Evolutionary conservation across 2,329 filamentous ascomycete species (phyloP), one percentile per base, ranked within the genome.

Genomic region (Diplodia seriata): DNA sequence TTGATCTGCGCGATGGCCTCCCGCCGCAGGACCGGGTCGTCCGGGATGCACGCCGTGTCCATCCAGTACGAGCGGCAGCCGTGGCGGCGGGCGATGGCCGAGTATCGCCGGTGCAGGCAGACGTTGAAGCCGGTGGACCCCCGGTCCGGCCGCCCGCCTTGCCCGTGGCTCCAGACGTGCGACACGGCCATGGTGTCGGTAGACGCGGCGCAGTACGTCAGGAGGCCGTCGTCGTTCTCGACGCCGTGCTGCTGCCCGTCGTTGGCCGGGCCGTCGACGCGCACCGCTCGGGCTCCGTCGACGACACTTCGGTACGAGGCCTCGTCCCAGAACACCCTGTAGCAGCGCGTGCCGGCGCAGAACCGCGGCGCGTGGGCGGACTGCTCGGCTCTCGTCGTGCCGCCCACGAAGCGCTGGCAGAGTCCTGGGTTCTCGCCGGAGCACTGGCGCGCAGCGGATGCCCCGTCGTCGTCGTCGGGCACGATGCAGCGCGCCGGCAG

Each of bases 121-220:
- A 9, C 23, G n/a, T 51, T 51, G 23, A 51, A 51, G 18, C 49
- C 49, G n/a, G 49, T 12, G 2, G 38, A 43, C 11, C 9, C n/a
- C 11, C n/a, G 2, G 9, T 51, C 49, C 2, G 49, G 49, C 12
- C 49, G 9, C 9, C 20, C 49, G 49, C 49, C 49, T n/a, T 51
- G 49, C n/a, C 49, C 49, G 18, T 51, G 49, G 49, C 49, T 51
- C 49, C 49, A 23, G 7, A 51, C 49, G 49, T 51, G 49, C 49
- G 49, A 51, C 11, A 51, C n/a, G 23, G 49, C 49, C 49, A 51
- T 51, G n/a, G 49, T 51, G 18, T 51, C 23, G 11, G 7, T 12
- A 5, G 49, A 51, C n/a, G 49, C 49, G n/a, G n/a, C n/a, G 49
- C 49, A 51, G 49, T 51, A 51, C n/a, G 23, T 26, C 49, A 51